These are phyloP conservation scores for Boletus barrowsii DNA, from an alignment of 768 basidiomycete genomes.

Conservation along the genomic window DNA sequence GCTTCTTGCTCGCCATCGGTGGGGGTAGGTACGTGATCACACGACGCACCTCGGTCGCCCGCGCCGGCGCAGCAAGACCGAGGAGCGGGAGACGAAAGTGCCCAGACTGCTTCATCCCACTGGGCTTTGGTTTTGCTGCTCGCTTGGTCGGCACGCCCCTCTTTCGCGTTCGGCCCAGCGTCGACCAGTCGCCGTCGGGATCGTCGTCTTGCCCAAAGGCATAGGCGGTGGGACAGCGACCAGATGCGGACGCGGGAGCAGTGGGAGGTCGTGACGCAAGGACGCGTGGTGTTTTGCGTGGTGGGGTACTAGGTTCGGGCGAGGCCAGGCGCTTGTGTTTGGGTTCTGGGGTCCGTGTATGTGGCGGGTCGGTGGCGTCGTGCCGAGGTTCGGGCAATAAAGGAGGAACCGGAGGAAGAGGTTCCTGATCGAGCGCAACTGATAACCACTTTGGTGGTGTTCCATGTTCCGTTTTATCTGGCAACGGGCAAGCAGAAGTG, in stretches of 20 bases:
- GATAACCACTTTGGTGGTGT: constrained; percentile 5
- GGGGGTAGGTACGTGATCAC: constrained; percentile 32
- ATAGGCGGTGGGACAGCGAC: constrained; percentile 14
- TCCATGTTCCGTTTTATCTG: too few species aligned
- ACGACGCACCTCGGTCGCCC: constrained; percentile 5
- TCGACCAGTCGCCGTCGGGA: constrained; percentile 22
- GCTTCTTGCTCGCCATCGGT: constrained; percentile 9
- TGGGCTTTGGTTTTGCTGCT: not conserved
- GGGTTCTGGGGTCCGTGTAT: constrained; percentile 6
- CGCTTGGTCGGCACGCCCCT: not conserved
- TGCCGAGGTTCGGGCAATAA: not conserved
- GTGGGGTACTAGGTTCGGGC: not conserved
- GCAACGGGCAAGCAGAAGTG: too few species aligned
- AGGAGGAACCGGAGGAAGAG: not conserved
- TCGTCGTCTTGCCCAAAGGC: constrained; percentile 19
- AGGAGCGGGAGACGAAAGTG: constrained; percentile 20
- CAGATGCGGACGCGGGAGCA: not conserved
- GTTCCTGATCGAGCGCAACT: constrained; percentile 2
- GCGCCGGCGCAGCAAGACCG: not conserved
- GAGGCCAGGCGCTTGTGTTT: constrained; percentile 4
- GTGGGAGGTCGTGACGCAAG: too few species aligned
- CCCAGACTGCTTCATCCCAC: constrained; percentile 17
- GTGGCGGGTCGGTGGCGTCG: not conserved
- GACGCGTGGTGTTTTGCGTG: not conserved
- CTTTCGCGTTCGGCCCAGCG: constrained; percentile 6